Evolutionary conservation across 768 basidiomycete species (phyloP).

Genomic region (Tulasnella sp.): DNA sequence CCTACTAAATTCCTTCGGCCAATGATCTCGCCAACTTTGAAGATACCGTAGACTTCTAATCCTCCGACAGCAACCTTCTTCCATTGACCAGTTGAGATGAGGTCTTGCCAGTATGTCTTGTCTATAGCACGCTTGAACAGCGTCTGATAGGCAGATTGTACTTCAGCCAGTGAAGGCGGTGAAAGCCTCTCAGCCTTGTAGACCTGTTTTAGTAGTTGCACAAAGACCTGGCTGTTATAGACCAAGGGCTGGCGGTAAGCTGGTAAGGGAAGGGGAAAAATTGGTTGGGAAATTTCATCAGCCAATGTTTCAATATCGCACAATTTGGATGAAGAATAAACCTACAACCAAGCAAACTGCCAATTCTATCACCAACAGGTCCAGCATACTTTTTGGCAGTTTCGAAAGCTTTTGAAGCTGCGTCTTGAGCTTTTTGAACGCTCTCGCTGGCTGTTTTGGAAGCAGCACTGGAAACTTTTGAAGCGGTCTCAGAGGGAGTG

Average conservation of each 20-base stretch:
- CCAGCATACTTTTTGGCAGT: conserved; percentile 37
- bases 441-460: conserved; percentile 45
- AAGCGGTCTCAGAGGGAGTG: conserved; percentile 33
- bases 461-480: conserved; percentile 61
- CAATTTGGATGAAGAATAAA: too few relatives aligned
- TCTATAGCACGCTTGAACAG: conserved; percentile 50
- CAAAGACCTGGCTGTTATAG: conserved; percentile 67
- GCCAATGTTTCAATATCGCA: conserved; percentile 1
- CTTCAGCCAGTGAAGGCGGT: conserved; percentile 47
- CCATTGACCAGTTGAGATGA: conserved; percentile 51
- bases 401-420: conserved; percentile 26
- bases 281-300: neutral
- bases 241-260: conserved; percentile 65
- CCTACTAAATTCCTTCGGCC: conserved; percentile 69
- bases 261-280: conserved; percentile 20
- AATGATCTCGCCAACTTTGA: conserved; percentile 85
- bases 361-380: conserved; percentile 35
- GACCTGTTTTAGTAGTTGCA: conserved; percentile 62
- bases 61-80: conserved; percentile 58
- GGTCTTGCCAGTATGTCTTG: conserved; percentile 46
- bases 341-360: neutral
- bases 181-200: conserved; percentile 54
- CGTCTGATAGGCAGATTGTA: conserved; percentile 47
- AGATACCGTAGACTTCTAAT: conserved; percentile 80
- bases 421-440: conserved; percentile 33